Evolutionary conservation across 225 moss, liverwort and hornwort genomes (phyloP).

Genomic region (Takakia lepidozioides): DNA sequence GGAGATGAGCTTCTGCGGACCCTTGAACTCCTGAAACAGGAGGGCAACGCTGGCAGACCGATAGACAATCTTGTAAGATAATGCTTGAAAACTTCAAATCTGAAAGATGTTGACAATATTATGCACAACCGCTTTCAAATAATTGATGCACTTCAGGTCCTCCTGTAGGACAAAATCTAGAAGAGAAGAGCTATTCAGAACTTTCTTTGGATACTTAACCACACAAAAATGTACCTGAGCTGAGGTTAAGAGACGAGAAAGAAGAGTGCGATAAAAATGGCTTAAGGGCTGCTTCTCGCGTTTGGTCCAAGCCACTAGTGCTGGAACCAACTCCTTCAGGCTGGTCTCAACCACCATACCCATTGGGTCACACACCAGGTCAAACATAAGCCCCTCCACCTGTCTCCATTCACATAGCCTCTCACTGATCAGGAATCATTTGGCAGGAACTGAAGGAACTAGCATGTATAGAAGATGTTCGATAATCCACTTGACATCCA

Average conservation of each 20-base stretch:
- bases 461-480: constrained; percentile 2
- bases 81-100: too few relatives aligned
- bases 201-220: too few relatives aligned
- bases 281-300: constrained; percentile 55
- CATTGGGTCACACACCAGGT: constrained; percentile 78
- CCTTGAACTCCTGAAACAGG: constrained; percentile 81
- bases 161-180: too few relatives aligned
- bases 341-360: constrained; percentile 73
- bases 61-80: too few relatives aligned
- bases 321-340: constrained; percentile 72
- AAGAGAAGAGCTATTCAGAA: too few relatives aligned
- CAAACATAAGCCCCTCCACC: constrained; percentile 92
- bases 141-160: too few relatives aligned
- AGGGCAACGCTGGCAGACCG: constrained; percentile 77
- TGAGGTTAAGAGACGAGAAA: constrained; percentile 71
- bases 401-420: constrained; percentile 10
- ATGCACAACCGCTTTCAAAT: too few relatives aligned
- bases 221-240: constrained; percentile 67
- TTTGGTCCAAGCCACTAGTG: constrained; percentile 58
- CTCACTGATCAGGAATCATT: neutral
- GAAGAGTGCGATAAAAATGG: constrained; percentile 58
- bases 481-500: too few relatives aligned
- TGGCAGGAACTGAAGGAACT: neutral
- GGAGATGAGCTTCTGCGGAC: constrained; percentile 81
- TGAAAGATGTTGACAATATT: too few relatives aligned